Conservation (phyloP, 805 yeast genomes). For the Debaryomyces tyrocola region DNA sequence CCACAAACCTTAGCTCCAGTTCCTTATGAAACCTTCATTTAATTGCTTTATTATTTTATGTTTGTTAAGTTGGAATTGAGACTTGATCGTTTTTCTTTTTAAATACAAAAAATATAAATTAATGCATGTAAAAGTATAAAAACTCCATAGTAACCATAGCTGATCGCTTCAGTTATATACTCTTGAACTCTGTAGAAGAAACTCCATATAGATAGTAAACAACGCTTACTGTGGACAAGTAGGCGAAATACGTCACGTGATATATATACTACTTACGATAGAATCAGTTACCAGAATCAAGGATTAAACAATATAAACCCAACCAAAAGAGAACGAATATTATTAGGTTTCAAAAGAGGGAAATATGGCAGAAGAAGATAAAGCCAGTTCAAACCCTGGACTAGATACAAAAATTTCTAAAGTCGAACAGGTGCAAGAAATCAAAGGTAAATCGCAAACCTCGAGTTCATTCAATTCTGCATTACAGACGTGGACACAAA, state of each 20-base stretch:
- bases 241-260: no score
- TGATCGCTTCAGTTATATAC: no score
- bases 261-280: no score
- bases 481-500: constrained; percentile 70
- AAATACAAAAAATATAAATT: constrained; percentile 4
- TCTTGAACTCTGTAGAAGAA: no score
- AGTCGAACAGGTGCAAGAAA: not conserved
- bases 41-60: constrained; percentile 29
- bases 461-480: constrained; percentile 52
- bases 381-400: not conserved
- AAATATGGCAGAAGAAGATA: not conserved
- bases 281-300: no score
- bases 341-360: not conserved
- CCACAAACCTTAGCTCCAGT: constrained; percentile 99
- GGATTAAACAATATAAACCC: no score
- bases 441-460: not conserved
- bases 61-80: constrained; percentile 1
- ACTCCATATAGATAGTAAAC: no score
- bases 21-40: constrained; percentile 99
- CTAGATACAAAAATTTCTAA: not conserved
- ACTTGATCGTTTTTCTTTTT: constrained; percentile 1
- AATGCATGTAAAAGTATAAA: constrained; percentile 10
- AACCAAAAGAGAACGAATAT: no score
- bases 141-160: not conserved
- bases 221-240: no score